A percentile compares a stretch with the other conserved stretches of the same genome.
Evolutionary conservation across 441 rosid species (phyloP).

Genomic region (Viola pubescens): DNA sequence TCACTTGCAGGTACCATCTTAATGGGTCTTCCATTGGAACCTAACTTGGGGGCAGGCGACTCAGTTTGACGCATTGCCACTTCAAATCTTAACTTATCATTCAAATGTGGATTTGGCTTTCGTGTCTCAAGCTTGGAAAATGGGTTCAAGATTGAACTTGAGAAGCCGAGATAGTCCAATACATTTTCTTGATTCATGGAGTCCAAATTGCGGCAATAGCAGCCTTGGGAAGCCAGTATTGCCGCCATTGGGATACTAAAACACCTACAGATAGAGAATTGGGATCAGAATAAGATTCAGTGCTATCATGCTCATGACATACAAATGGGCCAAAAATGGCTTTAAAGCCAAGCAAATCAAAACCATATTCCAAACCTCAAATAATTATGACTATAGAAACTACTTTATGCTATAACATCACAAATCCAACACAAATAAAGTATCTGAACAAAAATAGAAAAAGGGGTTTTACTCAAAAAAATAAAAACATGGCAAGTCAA

Average conservation of each 20-base stretch:
- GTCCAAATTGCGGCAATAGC: conserved; percentile 33
- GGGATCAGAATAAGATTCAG: not conserved
- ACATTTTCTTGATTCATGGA: conserved; percentile 32
- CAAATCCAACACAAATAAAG: too few relatives aligned
- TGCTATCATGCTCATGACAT: not conserved
- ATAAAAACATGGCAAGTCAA: too few relatives aligned
- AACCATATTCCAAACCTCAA: conserved; percentile 1
- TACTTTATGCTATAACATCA: too few relatives aligned
- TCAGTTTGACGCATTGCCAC: conserved; percentile 57
- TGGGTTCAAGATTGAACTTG: conserved; percentile 35
- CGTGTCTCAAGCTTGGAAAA: conserved; percentile 32
- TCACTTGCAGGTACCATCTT: conserved; percentile 86
- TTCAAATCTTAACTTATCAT: conserved; percentile 30
- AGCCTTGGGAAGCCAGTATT: conserved; percentile 66
- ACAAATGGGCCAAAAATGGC: conserved; percentile 3
- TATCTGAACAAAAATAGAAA: too few relatives aligned
- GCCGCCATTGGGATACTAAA: conserved; percentile 52
- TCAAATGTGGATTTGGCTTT: conserved; percentile 10
- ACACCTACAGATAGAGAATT: conserved; percentile 14
- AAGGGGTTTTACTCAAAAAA: too few relatives aligned
- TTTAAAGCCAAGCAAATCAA: conserved; percentile 8
- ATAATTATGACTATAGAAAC: too few relatives aligned
- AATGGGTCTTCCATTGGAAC: conserved; percentile 43
- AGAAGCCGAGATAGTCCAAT: conserved; percentile 44
- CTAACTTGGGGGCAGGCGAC: conserved; percentile 36